A percentile compares a stretch with the other conserved stretches of the same genome.
These are phyloP conservation scores for Chlorociboria aeruginascens DNA, from an alignment of 495 filamentous ascomycete species.

Conservation along the genomic window DNA sequence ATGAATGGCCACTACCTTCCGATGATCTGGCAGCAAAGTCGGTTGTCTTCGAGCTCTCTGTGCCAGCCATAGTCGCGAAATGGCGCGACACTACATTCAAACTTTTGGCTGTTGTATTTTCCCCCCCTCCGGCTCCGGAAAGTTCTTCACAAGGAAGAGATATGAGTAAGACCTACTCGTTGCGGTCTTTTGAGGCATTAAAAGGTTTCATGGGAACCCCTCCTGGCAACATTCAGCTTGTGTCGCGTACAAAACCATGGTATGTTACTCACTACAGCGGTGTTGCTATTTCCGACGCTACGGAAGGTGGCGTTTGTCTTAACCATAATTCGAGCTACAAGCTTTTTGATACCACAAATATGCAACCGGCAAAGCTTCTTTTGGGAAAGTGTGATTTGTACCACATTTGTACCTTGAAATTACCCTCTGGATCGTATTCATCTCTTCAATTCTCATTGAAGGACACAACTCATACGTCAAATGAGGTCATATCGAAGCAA, in stretches of 20 bases:
- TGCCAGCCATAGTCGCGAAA: slow-evolving; percentile 29
- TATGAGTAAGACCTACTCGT: slow-evolving; percentile 2
- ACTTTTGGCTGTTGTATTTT: slow-evolving; percentile 27
- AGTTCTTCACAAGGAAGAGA: neutral
- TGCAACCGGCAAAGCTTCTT: slow-evolving; percentile 1
- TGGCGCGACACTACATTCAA: slow-evolving; percentile 44
- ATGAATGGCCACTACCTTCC: slow-evolving; percentile 53
- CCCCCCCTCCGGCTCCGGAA: slow-evolving; percentile 15
- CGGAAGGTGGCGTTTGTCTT: slow-evolving; percentile 26
- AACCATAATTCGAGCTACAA: slow-evolving; percentile 28
- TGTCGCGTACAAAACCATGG: slow-evolving; percentile 33
- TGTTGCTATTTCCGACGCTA: slow-evolving; percentile 16
- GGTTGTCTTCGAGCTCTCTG: slow-evolving; percentile 44
- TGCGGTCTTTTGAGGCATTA: neutral
- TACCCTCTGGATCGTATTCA: slow-evolving; percentile 18
- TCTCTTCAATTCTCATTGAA: slow-evolving; percentile 25
- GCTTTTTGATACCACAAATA: slow-evolving; percentile 18
- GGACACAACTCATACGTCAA: slow-evolving; percentile 20
- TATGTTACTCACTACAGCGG: slow-evolving; percentile 26
- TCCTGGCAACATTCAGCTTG: slow-evolving; percentile 18
- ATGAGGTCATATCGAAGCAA: slow-evolving; percentile 14
- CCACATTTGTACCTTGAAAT: slow-evolving; percentile 21
- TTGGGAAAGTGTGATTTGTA: slow-evolving; percentile 3
- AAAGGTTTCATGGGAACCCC: slow-evolving; percentile 1
- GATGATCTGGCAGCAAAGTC: slow-evolving; percentile 26